Evolutionary conservation across 2,329 filamentous ascomycete species (phyloP).

Genomic region (Nannizziopsis barbatae): DNA sequence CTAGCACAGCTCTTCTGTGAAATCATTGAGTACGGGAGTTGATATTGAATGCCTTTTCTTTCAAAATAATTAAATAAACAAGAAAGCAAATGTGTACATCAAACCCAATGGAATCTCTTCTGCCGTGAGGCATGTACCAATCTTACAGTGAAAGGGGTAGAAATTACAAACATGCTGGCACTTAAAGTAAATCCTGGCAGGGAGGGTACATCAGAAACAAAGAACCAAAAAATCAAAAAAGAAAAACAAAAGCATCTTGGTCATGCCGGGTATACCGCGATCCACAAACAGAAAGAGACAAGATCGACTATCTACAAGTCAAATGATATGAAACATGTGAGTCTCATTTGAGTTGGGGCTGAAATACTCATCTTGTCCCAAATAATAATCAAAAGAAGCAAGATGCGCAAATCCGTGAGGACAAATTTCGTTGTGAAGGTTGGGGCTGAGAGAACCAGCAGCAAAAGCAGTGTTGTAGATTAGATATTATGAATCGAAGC

Average conservation of each 20-base stretch:
- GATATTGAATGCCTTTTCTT: too few species aligned
- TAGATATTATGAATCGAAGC: slow-evolving; percentile 1
- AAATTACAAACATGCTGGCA: slow-evolving; percentile 1
- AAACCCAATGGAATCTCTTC: neutral
- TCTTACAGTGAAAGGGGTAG: slow-evolving; percentile 10
- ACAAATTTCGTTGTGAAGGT: neutral
- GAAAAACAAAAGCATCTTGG: neutral
- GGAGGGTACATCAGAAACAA: slow-evolving; percentile 7
- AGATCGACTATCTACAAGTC: slow-evolving; percentile 2
- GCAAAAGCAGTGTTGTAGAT: neutral
- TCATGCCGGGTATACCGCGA: neutral
- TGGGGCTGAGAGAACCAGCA: neutral
- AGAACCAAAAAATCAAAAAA: neutral
- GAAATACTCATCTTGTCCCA: neutral
- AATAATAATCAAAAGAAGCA: neutral
- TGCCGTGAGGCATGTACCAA: slow-evolving; percentile 23
- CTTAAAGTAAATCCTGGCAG: neutral
- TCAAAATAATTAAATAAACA: neutral
- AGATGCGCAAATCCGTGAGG: neutral
- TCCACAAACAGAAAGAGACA: neutral
- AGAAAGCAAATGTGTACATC: too few species aligned
- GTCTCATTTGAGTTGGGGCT: neutral
- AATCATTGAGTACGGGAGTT: too few species aligned
- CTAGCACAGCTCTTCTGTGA: too few species aligned
- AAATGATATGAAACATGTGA: slow-evolving; percentile 3